phyloP scores from a whole-genome alignment of 148 eudicot genomes.

The Heliamphora exappendiculata region DNA sequence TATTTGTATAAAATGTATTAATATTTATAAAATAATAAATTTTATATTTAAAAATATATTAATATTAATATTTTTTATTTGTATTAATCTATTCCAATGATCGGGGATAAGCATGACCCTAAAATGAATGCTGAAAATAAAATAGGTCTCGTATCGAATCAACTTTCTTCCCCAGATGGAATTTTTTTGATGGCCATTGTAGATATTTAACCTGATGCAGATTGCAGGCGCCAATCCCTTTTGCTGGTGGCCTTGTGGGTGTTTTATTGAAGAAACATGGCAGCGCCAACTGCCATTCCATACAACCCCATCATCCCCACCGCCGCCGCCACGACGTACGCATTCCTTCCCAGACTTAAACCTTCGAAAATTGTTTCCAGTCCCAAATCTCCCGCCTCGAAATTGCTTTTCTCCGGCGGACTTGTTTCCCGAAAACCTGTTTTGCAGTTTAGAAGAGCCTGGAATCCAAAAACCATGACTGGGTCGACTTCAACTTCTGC shows the following conservation, averaged over 20 bases:
- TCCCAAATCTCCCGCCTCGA: background rate
- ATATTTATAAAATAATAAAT: too few species aligned
- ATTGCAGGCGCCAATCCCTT: too few species aligned
- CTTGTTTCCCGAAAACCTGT: background rate
- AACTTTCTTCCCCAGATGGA: too few species aligned
- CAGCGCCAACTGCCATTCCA: background rate
- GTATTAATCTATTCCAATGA: too few species aligned
- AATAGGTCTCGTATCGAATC: too few species aligned
- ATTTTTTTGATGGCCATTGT: too few species aligned
- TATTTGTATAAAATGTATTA: too few species aligned
- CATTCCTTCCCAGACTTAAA: background rate
- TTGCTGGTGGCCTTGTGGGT: background rate
- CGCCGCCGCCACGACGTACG: background rate
- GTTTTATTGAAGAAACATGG: slow-evolving; percentile 3
- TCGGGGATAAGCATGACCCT: too few species aligned
- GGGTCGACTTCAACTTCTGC: background rate
- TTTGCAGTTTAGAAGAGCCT: background rate
- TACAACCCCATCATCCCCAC: background rate
- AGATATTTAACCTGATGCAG: too few species aligned
- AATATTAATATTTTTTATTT: too few species aligned
- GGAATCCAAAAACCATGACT: background rate
- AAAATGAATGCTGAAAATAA: too few species aligned
- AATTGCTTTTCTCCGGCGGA: background rate
- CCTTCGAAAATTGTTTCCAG: background rate
- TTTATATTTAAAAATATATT: too few species aligned